A percentile compares a stretch with the other conserved stretches of the same genome.
These are phyloP conservation scores for Neofusicoccum cordaticola DNA, from an alignment of 2,329 filamentous ascomycete species.

Conservation along the genomic window DNA sequence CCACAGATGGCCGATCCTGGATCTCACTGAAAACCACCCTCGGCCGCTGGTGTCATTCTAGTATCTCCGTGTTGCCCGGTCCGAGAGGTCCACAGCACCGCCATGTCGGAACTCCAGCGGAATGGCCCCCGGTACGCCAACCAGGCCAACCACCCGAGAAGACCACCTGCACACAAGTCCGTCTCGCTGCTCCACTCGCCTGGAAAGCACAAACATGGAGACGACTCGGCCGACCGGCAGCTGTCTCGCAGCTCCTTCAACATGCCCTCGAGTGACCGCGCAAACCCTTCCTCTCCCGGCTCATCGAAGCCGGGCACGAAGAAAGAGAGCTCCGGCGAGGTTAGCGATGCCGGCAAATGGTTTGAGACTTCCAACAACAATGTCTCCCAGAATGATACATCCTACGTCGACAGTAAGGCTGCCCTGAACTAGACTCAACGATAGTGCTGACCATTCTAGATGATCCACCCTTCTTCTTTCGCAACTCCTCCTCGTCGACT, in stretches of 20 bases:
- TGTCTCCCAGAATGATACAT: constrained; percentile 31
- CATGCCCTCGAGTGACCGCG: constrained; percentile 18
- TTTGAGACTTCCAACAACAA: constrained; percentile 53
- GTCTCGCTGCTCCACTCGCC: constrained; percentile 46
- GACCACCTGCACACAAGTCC: constrained; percentile 44
- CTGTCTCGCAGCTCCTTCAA: constrained; percentile 6
- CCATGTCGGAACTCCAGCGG: constrained; percentile 1
- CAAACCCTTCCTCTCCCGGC: constrained; percentile 41
- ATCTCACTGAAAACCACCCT: neutral
- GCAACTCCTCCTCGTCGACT: constrained; percentile 45
- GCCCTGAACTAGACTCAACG: neutral
- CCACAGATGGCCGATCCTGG: constrained; percentile 15
- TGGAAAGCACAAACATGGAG: constrained; percentile 13
- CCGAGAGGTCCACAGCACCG: neutral
- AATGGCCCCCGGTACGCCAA: neutral
- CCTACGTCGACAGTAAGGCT: constrained; percentile 19
- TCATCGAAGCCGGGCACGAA: constrained; percentile 31
- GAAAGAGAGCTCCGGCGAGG: constrained; percentile 49
- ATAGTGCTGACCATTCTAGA: constrained; percentile 24
- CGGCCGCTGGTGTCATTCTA: neutral
- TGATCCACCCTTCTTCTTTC: constrained; percentile 45
- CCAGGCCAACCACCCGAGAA: constrained; percentile 34
- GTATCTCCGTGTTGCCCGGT: neutral
- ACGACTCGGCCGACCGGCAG: neutral
- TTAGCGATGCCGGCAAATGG: constrained; percentile 52